Evolutionary conservation across 345 rosid genomes (phyloP).

Genomic region (Melaleuca quinquenervia): DNA sequence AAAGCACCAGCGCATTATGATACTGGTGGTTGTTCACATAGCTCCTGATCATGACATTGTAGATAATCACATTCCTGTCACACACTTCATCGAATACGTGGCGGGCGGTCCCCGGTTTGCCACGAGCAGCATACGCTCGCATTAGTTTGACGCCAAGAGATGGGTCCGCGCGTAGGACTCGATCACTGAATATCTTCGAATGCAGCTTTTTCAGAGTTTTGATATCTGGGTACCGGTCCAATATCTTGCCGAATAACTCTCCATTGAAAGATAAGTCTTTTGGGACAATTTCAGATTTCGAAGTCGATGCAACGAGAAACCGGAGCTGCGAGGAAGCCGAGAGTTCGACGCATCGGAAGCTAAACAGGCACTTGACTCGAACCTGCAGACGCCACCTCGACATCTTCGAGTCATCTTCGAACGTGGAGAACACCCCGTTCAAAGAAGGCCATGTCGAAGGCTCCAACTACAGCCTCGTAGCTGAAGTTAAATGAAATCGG

Average conservation of each 20-base stretch:
- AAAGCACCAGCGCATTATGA: neutral
- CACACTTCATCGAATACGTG: conserved; percentile 1
- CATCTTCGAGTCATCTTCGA: neutral
- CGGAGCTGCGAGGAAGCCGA: neutral
- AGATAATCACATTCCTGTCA: conserved; percentile 5
- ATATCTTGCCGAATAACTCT: neutral
- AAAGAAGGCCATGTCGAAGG: neutral
- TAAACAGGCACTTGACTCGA: neutral
- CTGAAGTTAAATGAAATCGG: neutral
- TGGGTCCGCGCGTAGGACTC: neutral
- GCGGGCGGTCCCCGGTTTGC: neutral
- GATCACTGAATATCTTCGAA: neutral
- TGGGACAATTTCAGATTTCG: neutral
- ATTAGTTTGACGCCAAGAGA: neutral
- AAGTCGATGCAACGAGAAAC: neutral
- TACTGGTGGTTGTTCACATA: neutral
- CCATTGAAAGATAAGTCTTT: neutral
- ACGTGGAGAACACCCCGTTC: neutral
- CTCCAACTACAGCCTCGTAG: neutral
- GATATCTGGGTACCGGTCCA: conserved; percentile 5
- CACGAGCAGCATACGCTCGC: conserved; percentile 1
- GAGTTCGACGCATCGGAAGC: neutral
- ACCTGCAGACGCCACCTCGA: neutral
- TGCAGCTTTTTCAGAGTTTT: conserved; percentile 1
- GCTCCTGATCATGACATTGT: conserved; percentile 7